Percentiles rank a stretch among this genome's conserved stretches.
phyloP scores from a whole-genome alignment of 1,284 basidiomycete genomes.

The Ceratobasidium sp. region DNA sequence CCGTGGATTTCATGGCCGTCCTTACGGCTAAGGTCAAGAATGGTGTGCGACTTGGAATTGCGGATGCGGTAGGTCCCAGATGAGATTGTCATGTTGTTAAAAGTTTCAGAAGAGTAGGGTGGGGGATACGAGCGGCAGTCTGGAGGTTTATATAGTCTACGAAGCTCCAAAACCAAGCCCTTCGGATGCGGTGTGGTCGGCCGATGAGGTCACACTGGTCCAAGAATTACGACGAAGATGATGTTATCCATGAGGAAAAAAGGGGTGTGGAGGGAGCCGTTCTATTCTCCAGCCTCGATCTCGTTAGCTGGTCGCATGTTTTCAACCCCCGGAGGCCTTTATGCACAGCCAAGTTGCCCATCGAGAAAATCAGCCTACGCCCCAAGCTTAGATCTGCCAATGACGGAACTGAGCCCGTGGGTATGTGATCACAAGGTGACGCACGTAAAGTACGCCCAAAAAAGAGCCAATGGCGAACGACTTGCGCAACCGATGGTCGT shows the following conservation, averaged over 20 bases:
- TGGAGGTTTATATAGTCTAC: conserved; percentile 31
- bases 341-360: conserved; percentile 41
- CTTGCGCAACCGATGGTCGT: conserved; percentile 3
- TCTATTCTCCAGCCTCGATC: conserved; percentile 2
- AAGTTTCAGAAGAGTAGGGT: conserved; percentile 18
- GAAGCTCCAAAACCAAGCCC: conserved; percentile 22
- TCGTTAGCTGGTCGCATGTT: conserved; percentile 9
- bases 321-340: conserved; percentile 11
- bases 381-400: conserved; percentile 33
- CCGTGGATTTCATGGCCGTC: conserved; percentile 33
- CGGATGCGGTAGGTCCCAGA: conserved; percentile 44
- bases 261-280: conserved; percentile 29
- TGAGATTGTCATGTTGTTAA: conserved; percentile 25
- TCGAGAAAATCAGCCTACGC: conserved; percentile 46
- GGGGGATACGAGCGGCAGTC: background rate
- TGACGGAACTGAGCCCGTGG: conserved; percentile 42
- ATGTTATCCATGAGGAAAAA: conserved; percentile 37
- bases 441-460: too few species aligned
- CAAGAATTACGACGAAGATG: conserved; percentile 43
- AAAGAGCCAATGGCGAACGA: conserved; percentile 10
- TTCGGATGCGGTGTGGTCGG: conserved; percentile 21
- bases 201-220: conserved; percentile 40
- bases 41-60: conserved; percentile 39
- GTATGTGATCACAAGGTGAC: conserved; percentile 32
- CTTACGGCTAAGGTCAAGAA: conserved; percentile 35